Conservation (phyloP, 2,329 filamentous ascomycete species). For the Fusarium graminum region DNA sequence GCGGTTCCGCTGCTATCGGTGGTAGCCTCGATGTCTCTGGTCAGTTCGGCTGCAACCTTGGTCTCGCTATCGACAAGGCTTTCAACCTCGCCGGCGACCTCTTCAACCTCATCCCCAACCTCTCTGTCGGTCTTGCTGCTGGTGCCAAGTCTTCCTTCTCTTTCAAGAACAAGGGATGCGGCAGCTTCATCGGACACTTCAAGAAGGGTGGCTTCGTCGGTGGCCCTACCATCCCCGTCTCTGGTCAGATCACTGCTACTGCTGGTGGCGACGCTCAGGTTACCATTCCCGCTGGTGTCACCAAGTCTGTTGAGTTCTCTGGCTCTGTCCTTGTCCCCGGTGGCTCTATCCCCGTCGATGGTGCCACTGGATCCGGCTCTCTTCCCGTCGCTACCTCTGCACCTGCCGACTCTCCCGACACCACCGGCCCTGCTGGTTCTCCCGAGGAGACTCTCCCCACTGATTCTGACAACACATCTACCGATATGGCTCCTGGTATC, state of each 20-base stretch:
- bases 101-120: conserved; percentile 56
- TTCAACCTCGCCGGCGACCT: conserved; percentile 48
- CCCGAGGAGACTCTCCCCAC: background rate
- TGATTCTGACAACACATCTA: background rate
- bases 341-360: conserved; percentile 8
- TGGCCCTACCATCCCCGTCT: conserved; percentile 31
- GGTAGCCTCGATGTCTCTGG: conserved; percentile 53
- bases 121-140: conserved; percentile 55
- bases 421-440: background rate
- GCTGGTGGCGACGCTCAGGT: conserved; percentile 16
- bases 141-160: conserved; percentile 34
- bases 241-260: conserved; percentile 30
- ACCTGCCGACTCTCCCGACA: background rate
- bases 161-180: conserved; percentile 38
- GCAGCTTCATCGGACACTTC: conserved; percentile 35
- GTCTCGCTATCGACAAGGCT: conserved; percentile 40
- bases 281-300: conserved; percentile 24
- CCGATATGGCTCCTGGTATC: background rate
- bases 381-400: conserved; percentile 5
- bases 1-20: conserved; percentile 50
- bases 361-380: conserved; percentile 13
- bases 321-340: conserved; percentile 11
- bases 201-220: conserved; percentile 23
- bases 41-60: conserved; percentile 40
- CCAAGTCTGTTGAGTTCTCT: conserved; percentile 21